phyloP scores from a whole-genome alignment of 2,329 filamentous ascomycete species.

The Penicillium sp. region DNA sequence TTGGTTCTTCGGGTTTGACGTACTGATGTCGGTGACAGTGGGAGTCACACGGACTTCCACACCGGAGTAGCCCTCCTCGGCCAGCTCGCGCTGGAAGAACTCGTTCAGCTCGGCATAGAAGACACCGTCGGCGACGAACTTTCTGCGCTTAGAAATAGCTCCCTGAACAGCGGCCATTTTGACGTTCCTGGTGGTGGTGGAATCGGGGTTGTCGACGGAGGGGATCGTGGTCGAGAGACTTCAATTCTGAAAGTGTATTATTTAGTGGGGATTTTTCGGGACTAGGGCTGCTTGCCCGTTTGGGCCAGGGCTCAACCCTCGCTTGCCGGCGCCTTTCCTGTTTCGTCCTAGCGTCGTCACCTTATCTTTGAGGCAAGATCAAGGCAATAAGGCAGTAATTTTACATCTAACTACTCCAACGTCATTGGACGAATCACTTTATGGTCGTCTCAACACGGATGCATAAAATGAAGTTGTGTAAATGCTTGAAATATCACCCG shows the following conservation, averaged over 20 bases:
- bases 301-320: slow-evolving; percentile 42
- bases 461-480: slow-evolving; percentile 3
- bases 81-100: slow-evolving; percentile 99
- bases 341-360: slow-evolving; percentile 14
- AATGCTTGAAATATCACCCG: background rate
- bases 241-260: slow-evolving; percentile 33
- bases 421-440: background rate
- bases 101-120: slow-evolving; percentile 99
- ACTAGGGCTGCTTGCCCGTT: slow-evolving; percentile 33
- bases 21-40: slow-evolving; percentile 98
- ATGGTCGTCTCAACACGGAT: background rate
- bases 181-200: slow-evolving; percentile 35
- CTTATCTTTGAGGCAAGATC: slow-evolving; percentile 6
- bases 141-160: slow-evolving; percentile 52
- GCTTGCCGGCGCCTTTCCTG: slow-evolving; percentile 29
- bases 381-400: slow-evolving; percentile 7
- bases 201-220: slow-evolving; percentile 34
- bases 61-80: slow-evolving; percentile 99
- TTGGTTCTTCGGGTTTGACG: slow-evolving; percentile 29
- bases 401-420: background rate
- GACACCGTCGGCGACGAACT: slow-evolving; percentile 97
- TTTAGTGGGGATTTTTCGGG: slow-evolving; percentile 41
- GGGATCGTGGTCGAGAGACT: slow-evolving; percentile 32
- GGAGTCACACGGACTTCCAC: slow-evolving; percentile 99
- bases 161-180: slow-evolving; percentile 51